Percentiles rank a stretch among this genome's conserved stretches.
Evolutionary conservation across 306 rosid genomes (phyloP).

Genomic region (Sesbania bispinosa): DNA sequence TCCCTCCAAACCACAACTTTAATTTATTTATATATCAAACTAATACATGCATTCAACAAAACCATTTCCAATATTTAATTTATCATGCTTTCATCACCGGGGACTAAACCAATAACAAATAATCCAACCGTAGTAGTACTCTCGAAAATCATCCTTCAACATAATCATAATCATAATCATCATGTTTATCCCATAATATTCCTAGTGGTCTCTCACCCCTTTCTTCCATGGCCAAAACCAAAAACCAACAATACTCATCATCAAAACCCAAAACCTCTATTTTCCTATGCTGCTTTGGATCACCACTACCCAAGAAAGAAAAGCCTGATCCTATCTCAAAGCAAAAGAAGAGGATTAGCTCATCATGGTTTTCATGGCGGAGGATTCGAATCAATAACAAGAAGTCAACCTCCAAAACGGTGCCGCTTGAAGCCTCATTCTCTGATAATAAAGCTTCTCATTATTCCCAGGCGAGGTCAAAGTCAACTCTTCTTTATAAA

Average conservation of each 20-base stretch:
- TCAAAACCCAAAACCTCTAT: conserved; percentile 25
- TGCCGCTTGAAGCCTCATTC: conserved; percentile 45
- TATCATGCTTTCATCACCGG: conserved; percentile 20
- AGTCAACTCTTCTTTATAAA: conserved; percentile 24
- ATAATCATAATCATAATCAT: neutral
- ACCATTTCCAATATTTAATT: conserved; percentile 19
- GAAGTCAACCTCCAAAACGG: conserved; percentile 45
- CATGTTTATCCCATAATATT: neutral
- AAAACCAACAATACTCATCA: conserved; percentile 11
- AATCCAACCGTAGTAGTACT: neutral
- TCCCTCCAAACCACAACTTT: conserved; percentile 24
- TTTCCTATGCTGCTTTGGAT: conserved; percentile 48
- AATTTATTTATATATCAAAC: neutral
- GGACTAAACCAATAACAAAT: neutral
- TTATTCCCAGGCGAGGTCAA: conserved; percentile 34
- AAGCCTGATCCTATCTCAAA: neutral
- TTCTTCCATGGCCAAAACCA: conserved; percentile 60
- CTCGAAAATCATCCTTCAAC: conserved; percentile 5
- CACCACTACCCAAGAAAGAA: neutral
- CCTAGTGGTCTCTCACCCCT: neutral
- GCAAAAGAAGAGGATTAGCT: neutral
- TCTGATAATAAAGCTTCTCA: neutral
- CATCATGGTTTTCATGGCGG: conserved; percentile 39
- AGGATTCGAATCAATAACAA: conserved; percentile 16
- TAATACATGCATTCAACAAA: conserved; percentile 6